These are phyloP conservation scores for Fusarium decemcellulare DNA, from an alignment of 2,329 filamentous ascomycete species.

Conservation along the genomic window DNA sequence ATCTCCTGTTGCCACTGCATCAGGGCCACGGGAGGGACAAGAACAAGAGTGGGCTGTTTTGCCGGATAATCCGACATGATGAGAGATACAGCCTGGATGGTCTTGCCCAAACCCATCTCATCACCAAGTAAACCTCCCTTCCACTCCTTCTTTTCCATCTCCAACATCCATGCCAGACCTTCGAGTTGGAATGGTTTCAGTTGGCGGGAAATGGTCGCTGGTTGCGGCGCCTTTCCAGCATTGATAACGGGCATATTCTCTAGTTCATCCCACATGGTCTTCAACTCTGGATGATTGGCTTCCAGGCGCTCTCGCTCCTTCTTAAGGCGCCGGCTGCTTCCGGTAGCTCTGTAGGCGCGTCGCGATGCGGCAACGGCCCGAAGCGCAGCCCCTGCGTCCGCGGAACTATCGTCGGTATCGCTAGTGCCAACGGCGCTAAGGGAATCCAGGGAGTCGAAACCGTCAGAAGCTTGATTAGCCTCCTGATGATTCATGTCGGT, in stretches of 20 bases:
- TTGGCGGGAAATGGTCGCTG: slow-evolving; percentile 81
- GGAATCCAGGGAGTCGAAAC: background rate
- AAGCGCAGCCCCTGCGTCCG: slow-evolving; percentile 10
- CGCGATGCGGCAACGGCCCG: slow-evolving; percentile 45
- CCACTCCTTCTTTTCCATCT: slow-evolving; percentile 88
- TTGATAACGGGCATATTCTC: slow-evolving; percentile 77
- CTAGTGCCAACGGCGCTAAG: slow-evolving; percentile 27
- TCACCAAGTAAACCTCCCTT: slow-evolving; percentile 93
- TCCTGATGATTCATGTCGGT: background rate
- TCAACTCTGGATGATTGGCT: slow-evolving; percentile 81
- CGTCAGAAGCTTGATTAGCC: background rate
- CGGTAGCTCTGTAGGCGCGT: slow-evolving; percentile 52
- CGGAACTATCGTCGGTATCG: slow-evolving; percentile 35
- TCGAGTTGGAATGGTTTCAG: slow-evolving; percentile 96
- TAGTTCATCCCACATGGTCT: slow-evolving; percentile 88
- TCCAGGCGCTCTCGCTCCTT: slow-evolving; percentile 78
- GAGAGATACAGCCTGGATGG: slow-evolving; percentile 96
- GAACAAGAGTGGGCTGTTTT: slow-evolving; percentile 84
- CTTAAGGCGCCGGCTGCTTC: slow-evolving; percentile 46
- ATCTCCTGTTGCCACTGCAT: slow-evolving; percentile 96
- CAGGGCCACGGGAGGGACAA: slow-evolving; percentile 92
- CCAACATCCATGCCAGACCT: slow-evolving; percentile 94
- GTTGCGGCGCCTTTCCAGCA: slow-evolving; percentile 62
- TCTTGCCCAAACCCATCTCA: slow-evolving; percentile 99
- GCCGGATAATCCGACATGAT: slow-evolving; percentile 98